Conservation (phyloP, 345 rosid genomes). For the Linum usitatissimum region DNA sequence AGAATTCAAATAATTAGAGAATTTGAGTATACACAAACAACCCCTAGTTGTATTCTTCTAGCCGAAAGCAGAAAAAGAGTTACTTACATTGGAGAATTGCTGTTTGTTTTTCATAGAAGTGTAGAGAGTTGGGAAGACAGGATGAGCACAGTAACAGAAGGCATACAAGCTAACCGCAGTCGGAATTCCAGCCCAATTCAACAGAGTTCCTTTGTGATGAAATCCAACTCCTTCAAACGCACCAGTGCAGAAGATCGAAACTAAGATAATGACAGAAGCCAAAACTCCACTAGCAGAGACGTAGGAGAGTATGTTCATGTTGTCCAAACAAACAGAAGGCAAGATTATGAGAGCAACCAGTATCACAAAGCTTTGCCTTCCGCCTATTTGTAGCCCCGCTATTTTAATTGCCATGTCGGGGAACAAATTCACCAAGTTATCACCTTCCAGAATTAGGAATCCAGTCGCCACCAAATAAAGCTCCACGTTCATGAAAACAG, state of each 20-base stretch:
- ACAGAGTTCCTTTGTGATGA: conserved; percentile 28
- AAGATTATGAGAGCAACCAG: conserved; percentile 54
- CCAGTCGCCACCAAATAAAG: conserved; percentile 78
- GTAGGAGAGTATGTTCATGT: conserved; percentile 66
- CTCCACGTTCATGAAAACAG: conserved; percentile 59
- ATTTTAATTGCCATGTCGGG: conserved; percentile 38
- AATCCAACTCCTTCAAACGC: conserved; percentile 71
- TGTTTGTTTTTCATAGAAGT: conserved; percentile 66
- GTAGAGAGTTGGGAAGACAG: conserved; percentile 78
- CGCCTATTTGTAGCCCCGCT: conserved; percentile 34
- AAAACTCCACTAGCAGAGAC: conserved; percentile 82
- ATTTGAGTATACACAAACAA: no score
- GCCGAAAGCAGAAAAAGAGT: not conserved
- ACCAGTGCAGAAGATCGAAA: conserved; percentile 59
- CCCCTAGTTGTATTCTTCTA: not conserved
- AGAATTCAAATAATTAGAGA: no score
- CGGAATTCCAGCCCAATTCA: conserved; percentile 48
- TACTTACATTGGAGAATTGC: conserved; percentile 71
- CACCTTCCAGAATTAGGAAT: conserved; percentile 84
- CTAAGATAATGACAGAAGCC: conserved; percentile 62
- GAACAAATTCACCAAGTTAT: conserved; percentile 54
- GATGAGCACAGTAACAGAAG: conserved; percentile 93
- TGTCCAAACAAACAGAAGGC: conserved; percentile 78
- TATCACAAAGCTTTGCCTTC: conserved; percentile 47
- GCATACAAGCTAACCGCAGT: conserved; percentile 75